Evolutionary conservation across 805 yeast genomes (phyloP), one percentile per base, ranked within the genome.

Genomic region (Candida adriatica): DNA sequence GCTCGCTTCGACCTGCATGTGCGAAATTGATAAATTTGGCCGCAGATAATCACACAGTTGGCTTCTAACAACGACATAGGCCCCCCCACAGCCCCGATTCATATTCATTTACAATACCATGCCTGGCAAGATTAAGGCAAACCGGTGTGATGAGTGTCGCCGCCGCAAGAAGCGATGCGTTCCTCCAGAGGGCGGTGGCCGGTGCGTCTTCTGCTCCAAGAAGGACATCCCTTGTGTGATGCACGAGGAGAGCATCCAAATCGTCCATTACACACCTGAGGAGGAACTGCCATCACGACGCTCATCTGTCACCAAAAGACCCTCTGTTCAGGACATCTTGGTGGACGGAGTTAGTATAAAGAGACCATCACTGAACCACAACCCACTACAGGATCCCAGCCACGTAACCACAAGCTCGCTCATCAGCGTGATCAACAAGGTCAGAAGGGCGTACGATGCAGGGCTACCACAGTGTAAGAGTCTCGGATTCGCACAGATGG

Each of bases 111-210:
- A n/a, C n/a, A n/a, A n/a, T n/a, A n/a, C n/a, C n/a, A n/a, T n/a
- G n/a, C n/a, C n/a, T n/a, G 11, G 22, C 10, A 31, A 31, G 36
- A 15, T 29, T 16, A 36, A 23, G 13, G 29, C 27, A 8, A 31
- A 35, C 10, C 36, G 41, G 13, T 37, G 41, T 23, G 37, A 37
- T 15, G 34, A 37, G 28, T 39, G 43, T 21, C 37, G 37, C 21
- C 30, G 41, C 30, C 27, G 43, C 8, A 39, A 39, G 33, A 39
- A 39, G 18, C 34, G 34, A 11, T 37, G 41, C 24, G 27, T 24
- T 11, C 13, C 26, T 6, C 13, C 20, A 6, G 34, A 22, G 3
- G 18, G 21, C 13, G 29, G 25, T 4, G 10, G 16, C 6, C 19
- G 34, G 14, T 39, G 41, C 24, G 16, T 30, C 14, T 37, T 24